Percentiles rank a stretch among this genome's conserved stretches.
These are phyloP conservation scores for Lithospermum erythrorhizon DNA, from an alignment of 257 asterid species.

Conservation along the genomic window DNA sequence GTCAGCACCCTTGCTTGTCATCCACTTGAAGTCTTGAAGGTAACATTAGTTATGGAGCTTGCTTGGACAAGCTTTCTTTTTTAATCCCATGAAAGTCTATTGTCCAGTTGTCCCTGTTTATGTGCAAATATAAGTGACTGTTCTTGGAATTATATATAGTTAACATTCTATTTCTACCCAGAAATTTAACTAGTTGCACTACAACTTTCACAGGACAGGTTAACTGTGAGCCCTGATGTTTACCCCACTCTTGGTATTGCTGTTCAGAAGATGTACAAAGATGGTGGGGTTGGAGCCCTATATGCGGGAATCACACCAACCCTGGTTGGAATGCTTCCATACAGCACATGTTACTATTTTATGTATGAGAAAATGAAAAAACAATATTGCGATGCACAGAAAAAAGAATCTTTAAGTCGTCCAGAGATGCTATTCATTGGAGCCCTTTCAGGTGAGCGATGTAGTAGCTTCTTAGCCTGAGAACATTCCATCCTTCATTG, in stretches of 20 bases:
- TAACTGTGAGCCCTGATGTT: constrained; percentile 67
- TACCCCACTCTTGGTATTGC: constrained; percentile 75
- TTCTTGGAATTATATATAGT: no score
- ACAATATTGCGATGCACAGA: constrained; percentile 59
- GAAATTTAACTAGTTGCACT: constrained; percentile 2
- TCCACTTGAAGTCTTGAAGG: constrained; percentile 97
- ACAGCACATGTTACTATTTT: constrained; percentile 90
- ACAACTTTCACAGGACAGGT: constrained; percentile 56
- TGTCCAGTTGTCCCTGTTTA: background rate
- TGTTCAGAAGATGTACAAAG: constrained; percentile 47
- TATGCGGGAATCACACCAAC: constrained; percentile 80
- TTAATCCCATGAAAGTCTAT: background rate
- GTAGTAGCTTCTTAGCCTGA: no score
- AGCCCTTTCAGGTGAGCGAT: constrained; percentile 71
- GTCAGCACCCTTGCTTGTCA: constrained; percentile 86
- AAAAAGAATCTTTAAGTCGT: constrained; percentile 53
- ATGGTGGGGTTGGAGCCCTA: constrained; percentile 61
- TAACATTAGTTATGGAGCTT: constrained; percentile 10
- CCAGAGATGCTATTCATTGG: constrained; percentile 77
- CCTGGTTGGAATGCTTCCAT: constrained; percentile 92
- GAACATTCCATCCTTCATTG: no score
- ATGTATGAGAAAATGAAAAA: constrained; percentile 90
- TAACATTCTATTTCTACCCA: background rate
- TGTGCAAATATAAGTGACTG: background rate
- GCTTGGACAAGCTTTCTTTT: background rate